A percentile compares a stretch with the other conserved stretches of the same genome.
phyloP scores from a whole-genome alignment of 2,329 filamentous ascomycete genomes.

The Aspergillus hortae region DNA sequence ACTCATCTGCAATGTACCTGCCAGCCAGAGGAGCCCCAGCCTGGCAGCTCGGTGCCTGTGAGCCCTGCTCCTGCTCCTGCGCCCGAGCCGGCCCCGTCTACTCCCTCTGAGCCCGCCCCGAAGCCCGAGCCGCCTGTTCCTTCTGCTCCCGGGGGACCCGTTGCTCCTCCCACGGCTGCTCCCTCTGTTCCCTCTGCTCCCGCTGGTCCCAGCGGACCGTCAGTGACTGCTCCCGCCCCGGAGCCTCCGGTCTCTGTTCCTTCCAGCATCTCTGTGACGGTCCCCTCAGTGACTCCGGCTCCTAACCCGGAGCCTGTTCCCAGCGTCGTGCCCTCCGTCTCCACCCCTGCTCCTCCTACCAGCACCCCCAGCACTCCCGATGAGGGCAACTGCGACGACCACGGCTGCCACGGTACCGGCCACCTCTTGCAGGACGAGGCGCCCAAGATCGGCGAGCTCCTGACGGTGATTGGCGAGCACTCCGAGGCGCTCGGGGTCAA shows the following conservation, averaged over 20 bases:
- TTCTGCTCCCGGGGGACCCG: not conserved
- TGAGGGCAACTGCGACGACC: conserved; percentile 10
- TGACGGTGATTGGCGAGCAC: conserved; percentile 28
- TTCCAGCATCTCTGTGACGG: not conserved
- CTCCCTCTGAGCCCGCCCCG: not conserved
- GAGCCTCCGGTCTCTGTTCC: not conserved
- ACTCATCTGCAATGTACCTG: conserved; percentile 11
- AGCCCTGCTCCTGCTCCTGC: not conserved
- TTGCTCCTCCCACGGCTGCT: not conserved
- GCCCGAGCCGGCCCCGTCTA: not conserved
- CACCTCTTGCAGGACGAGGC: conserved; percentile 30
- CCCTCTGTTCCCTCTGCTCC: not conserved
- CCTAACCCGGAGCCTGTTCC: not conserved
- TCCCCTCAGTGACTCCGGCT: not conserved
- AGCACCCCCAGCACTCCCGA: not conserved
- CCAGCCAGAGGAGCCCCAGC: not conserved
- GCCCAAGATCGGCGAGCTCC: conserved; percentile 27
- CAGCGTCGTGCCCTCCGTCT: not conserved
- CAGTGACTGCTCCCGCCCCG: not conserved
- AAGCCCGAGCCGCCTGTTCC: not conserved
- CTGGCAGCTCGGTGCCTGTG: conserved; percentile 2
- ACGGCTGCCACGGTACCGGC: conserved; percentile 20
- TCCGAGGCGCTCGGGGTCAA: conserved; percentile 24
- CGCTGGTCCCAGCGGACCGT: not conserved
- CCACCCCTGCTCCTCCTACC: not conserved